Evolutionary conservation across 2,329 filamentous ascomycete genomes (phyloP), one percentile per base, ranked within the genome.

Genomic region (Akanthomyces lecanii): DNA sequence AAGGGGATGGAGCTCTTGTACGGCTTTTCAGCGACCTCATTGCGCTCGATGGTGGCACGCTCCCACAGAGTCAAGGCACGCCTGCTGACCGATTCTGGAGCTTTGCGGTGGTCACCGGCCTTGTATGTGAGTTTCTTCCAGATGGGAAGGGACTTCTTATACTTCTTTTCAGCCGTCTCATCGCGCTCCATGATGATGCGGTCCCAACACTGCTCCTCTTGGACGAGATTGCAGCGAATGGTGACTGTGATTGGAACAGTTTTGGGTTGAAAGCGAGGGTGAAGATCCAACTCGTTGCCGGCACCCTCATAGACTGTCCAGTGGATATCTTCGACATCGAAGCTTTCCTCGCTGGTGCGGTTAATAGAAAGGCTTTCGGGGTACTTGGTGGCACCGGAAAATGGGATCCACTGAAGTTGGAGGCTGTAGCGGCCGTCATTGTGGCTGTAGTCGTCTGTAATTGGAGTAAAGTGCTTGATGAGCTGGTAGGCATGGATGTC

Each of bases 1-100:
- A 40, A 40, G 38, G 45, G 25, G 23, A 61, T 48, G 4, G 28
- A 45, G 11, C 28, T 40, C 36, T 62, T 62, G 33, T 62, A 48
- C 10, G 42, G 25, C 44, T 40, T 8, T 36, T 51, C 42, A 5
- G 21, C 45, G 4, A 36, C 33, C 14, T 40, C 45, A 4, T 16
- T 4, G 14, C 28, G 7, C 28, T 62, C 52, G 3, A n/a, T 16
- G 7, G 61, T 64, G 66, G 64, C 62, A 62, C 67, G 67, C 63
- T 69, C 67, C 21, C 3, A 5, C 28, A 30, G 28, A 30, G 28
- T 30, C 28, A 30, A 36, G 33, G 33, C 33, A 36, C 7, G 33
- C 33, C 2, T 11, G 3, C 38, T 16, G 38, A 3, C 38, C 38
- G 12, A 16, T 4, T 7, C 38, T 11, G 16, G 12, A 40, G 38